Conservation (phyloP, 2,329 filamentous ascomycete species). For the Fusarium luffae region DNA sequence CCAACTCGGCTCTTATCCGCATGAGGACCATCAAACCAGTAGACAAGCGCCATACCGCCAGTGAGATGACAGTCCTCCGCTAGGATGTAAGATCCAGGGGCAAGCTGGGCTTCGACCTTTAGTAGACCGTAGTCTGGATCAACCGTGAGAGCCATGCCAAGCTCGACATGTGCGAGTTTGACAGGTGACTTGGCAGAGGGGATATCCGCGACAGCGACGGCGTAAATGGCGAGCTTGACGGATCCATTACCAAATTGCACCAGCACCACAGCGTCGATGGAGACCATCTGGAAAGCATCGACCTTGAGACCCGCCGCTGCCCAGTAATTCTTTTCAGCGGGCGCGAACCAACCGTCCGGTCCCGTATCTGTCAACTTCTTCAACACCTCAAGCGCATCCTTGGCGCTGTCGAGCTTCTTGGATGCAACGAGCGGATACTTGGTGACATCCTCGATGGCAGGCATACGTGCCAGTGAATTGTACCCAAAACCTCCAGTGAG, state of each 20-base stretch:
- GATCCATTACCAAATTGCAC: neutral
- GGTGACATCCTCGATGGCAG: neutral
- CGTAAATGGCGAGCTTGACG: constrained; percentile 1
- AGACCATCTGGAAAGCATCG: constrained; percentile 9
- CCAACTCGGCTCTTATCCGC: constrained; percentile 26
- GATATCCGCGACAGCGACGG: neutral
- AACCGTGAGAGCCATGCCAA: constrained; percentile 46
- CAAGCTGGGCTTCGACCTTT: constrained; percentile 49
- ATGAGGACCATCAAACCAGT: constrained; percentile 17
- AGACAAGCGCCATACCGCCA: constrained; percentile 51
- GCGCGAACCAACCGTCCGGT: neutral
- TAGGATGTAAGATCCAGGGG: constrained; percentile 51
- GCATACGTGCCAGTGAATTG: neutral
- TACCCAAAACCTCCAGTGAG: neutral
- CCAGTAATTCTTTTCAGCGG: constrained; percentile 1
- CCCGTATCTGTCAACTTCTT: neutral
- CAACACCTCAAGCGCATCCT: neutral
- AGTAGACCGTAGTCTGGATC: constrained; percentile 46
- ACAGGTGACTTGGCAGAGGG: neutral
- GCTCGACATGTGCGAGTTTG: constrained; percentile 39
- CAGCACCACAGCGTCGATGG: neutral
- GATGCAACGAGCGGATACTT: neutral
- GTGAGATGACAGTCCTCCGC: constrained; percentile 50
- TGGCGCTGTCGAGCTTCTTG: neutral
- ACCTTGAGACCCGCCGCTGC: neutral